These are phyloP conservation scores for Boeremia lycopersici DNA, from an alignment of 2,329 filamentous ascomycete species.

Conservation along the genomic window DNA sequence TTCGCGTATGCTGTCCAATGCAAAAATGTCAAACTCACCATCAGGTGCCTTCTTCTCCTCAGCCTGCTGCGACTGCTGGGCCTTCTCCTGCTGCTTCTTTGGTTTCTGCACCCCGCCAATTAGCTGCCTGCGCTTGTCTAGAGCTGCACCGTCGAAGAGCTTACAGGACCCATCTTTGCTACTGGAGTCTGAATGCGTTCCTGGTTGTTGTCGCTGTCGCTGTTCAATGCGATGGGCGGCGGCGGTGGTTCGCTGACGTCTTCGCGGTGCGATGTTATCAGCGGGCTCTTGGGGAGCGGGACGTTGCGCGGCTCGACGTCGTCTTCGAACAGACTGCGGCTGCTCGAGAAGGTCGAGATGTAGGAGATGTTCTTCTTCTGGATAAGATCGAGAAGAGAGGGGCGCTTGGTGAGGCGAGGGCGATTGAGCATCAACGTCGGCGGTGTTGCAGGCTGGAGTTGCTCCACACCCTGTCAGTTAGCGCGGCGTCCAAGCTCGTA, in stretches of 20 bases:
- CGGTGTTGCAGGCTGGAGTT: slow-evolving; percentile 29
- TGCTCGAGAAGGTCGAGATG: slow-evolving; percentile 47
- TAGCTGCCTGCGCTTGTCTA: slow-evolving; percentile 27
- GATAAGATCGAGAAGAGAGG: slow-evolving; percentile 68
- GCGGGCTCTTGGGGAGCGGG: slow-evolving; percentile 46
- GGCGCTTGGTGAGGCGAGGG: slow-evolving; percentile 63
- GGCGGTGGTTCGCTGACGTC: slow-evolving; percentile 29
- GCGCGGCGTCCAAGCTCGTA: slow-evolving; percentile 10
- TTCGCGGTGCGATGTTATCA: slow-evolving; percentile 38
- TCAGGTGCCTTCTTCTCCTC: slow-evolving; percentile 56
- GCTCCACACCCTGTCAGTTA: slow-evolving; percentile 16
- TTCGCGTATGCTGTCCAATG: not conserved
- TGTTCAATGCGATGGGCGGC: slow-evolving; percentile 31
- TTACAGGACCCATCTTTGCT: slow-evolving; percentile 49
- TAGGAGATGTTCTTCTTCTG: slow-evolving; percentile 56
- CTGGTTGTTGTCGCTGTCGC: slow-evolving; percentile 24
- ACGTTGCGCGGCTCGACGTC: slow-evolving; percentile 37
- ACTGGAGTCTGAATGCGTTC: slow-evolving; percentile 14
- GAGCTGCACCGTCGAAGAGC: slow-evolving; percentile 14
- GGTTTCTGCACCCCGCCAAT: slow-evolving; percentile 38
- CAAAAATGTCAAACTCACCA: slow-evolving; percentile 1
- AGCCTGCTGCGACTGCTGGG: slow-evolving; percentile 45
- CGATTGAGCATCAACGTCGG: slow-evolving; percentile 58
- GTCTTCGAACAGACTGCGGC: slow-evolving; percentile 28
- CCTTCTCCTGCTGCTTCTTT: slow-evolving; percentile 46